Conservation (phyloP, 2,329 filamentous ascomycete species). For the Diaporthe capsici region DNA sequence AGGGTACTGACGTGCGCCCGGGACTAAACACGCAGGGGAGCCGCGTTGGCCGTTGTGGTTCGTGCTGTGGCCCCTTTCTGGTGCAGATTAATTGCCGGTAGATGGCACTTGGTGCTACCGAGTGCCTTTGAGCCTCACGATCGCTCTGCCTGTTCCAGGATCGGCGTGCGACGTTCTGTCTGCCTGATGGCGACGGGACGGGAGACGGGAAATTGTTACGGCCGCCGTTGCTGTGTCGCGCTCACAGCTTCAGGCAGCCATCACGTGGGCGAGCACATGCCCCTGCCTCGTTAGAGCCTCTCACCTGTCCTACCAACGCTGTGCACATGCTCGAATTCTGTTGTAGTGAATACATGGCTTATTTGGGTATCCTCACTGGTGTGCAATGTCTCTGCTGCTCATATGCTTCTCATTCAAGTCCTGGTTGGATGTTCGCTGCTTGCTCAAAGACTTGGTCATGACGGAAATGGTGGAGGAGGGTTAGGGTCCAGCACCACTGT, state of each 20-base stretch:
- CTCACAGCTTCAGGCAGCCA: constrained; percentile 39
- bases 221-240: neutral
- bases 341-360: neutral
- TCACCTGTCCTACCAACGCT: neutral
- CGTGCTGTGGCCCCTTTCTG: neutral
- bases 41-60: neutral
- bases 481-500: neutral
- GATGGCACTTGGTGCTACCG: neutral
- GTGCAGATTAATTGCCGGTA: constrained; percentile 18
- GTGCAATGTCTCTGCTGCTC: neutral
- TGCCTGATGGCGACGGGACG: neutral
- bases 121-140: neutral
- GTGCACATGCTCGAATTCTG: neutral
- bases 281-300: neutral
- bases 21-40: neutral
- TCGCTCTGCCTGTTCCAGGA: neutral
- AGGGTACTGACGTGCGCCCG: neutral
- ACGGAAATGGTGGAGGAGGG: neutral
- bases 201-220: constrained; percentile 5
- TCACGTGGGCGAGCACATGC: constrained; percentile 36
- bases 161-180: constrained; percentile 23
- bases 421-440: neutral
- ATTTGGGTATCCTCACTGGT: neutral
- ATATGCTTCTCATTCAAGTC: neutral
- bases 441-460: neutral